A percentile compares a stretch with the other conserved stretches of the same genome.
These are phyloP conservation scores for Termitomyces sp. DNA, from an alignment of 768 basidiomycete species.

Conservation along the genomic window DNA sequence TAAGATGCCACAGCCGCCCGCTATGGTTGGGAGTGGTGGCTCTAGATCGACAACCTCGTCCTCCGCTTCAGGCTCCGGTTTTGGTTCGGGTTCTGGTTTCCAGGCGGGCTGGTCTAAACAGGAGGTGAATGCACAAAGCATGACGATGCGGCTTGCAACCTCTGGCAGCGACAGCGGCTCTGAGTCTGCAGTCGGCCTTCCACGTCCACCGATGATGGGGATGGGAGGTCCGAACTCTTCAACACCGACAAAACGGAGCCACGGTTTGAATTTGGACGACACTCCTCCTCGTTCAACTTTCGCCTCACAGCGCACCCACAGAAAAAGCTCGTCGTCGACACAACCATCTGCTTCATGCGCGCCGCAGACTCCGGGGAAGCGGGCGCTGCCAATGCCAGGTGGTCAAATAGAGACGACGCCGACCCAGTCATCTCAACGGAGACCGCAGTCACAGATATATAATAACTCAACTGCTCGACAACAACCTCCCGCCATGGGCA, in stretches of 20 bases:
- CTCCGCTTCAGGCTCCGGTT: neutral
- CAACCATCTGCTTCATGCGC: neutral
- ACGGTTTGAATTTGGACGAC: constrained; percentile 13
- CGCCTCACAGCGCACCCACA: neutral
- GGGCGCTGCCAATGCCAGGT: constrained; percentile 7
- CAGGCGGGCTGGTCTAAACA: constrained; percentile 4
- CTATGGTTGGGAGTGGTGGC: constrained; percentile 3
- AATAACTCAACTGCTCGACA: constrained; percentile 1
- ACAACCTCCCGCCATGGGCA: constrained; percentile 1
- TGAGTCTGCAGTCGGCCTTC: constrained; percentile 6
- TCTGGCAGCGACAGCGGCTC: neutral
- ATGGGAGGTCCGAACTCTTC: neutral
- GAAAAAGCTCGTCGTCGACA: neutral
- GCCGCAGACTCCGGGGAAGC: constrained; percentile 5
- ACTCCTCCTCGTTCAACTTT: constrained; percentile 15
- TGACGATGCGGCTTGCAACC: constrained; percentile 17
- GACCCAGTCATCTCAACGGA: constrained; percentile 11
- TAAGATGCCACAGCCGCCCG: constrained; percentile 8
- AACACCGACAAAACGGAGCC: constrained; percentile 3
- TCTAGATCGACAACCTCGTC: neutral
- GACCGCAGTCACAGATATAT: constrained; percentile 20
- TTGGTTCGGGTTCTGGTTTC: neutral
- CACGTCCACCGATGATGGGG: constrained; percentile 9
- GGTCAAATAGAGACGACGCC: constrained; percentile 1
- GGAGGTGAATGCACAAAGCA: constrained; percentile 9